Percentiles rank a stretch among this genome's conserved stretches.
Conservation (phyloP, 768 basidiomycete genomes). For the Russula vinacea region DNA sequence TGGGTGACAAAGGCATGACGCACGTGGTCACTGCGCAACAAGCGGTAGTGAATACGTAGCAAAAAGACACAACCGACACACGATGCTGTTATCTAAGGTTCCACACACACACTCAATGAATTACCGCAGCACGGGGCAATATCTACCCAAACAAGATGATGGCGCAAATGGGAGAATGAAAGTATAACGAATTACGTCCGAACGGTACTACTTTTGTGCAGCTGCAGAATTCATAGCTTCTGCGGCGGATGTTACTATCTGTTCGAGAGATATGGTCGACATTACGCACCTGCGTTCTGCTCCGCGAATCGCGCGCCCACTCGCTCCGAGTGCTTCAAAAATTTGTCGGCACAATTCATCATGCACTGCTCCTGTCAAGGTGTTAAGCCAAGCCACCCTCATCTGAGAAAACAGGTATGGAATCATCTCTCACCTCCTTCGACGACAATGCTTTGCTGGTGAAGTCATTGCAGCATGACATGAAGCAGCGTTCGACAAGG, state of each 20-base stretch:
- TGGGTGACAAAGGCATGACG: not conserved
- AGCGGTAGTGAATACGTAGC: not conserved
- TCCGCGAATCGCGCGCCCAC: slow-evolving; percentile 92
- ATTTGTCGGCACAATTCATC: slow-evolving; percentile 94
- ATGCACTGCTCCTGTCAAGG: slow-evolving; percentile 75
- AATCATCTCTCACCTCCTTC: slow-evolving; percentile 66
- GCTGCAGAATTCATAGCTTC: slow-evolving; percentile 42
- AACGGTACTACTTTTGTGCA: slow-evolving; percentile 36
- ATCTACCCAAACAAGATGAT: not conserved
- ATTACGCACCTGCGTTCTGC: slow-evolving; percentile 76
- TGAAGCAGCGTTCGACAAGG: slow-evolving; percentile 96
- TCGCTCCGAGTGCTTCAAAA: slow-evolving; percentile 93
- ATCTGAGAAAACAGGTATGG: slow-evolving; percentile 5
- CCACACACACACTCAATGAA: not conserved
- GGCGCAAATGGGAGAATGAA: not conserved
- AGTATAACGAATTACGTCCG: not conserved
- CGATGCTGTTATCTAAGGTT: not conserved
- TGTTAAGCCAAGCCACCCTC: slow-evolving; percentile 3
- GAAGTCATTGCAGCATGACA: slow-evolving; percentile 91
- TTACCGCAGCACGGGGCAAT: not conserved
- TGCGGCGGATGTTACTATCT: slow-evolving; percentile 26
- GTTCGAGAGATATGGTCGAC: slow-evolving; percentile 7
- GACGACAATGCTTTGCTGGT: slow-evolving; percentile 89
- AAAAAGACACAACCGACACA: not conserved
- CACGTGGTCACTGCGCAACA: not conserved